Percentiles rank a stretch among this genome's conserved stretches.
These are phyloP conservation scores for Scedosporium apiospermum DNA, from an alignment of 2,329 filamentous ascomycete species.

Conservation along the genomic window DNA sequence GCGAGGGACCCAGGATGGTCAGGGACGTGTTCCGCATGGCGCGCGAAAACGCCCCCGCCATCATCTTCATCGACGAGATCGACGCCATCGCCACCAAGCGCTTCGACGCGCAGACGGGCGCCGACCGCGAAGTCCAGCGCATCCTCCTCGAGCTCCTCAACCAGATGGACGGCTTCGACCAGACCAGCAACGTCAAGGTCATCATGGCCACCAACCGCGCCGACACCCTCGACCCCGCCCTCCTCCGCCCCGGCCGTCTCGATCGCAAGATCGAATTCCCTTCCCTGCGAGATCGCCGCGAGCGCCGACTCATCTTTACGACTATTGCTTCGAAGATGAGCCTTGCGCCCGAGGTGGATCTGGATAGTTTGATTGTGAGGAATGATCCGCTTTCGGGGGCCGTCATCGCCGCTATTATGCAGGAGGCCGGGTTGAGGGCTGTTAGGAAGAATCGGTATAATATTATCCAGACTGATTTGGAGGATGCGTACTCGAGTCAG, in stretches of 20 bases:
- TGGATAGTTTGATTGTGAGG: conserved; percentile 91
- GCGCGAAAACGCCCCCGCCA: conserved; percentile 92
- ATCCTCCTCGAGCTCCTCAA: conserved; percentile 95
- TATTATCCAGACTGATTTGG: conserved; percentile 93
- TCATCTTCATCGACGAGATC: conserved; percentile 99
- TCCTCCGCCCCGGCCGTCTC: conserved; percentile 87
- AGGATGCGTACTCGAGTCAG: conserved; percentile 94
- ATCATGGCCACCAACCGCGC: conserved; percentile 99
- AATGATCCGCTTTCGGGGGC: conserved; percentile 94
- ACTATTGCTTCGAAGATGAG: conserved; percentile 99
- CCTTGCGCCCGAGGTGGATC: conserved; percentile 87
- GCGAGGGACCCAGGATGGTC: conserved; percentile 97
- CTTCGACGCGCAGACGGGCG: conserved; percentile 97
- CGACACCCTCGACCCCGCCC: conserved; percentile 89
- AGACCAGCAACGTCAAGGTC: conserved; percentile 98
- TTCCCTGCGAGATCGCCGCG: conserved; percentile 83
- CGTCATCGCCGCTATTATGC: conserved; percentile 98
- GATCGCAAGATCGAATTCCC: conserved; percentile 99
- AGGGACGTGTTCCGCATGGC: conserved; percentile 99
- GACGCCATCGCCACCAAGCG: conserved; percentile 98
- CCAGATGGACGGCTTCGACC: conserved; percentile 99
- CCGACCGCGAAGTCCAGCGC: conserved; percentile 96
- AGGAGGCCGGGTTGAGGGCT: conserved; percentile 88
- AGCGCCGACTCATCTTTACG: conserved; percentile 90
- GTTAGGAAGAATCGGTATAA: conserved; percentile 98